phyloP scores from a whole-genome alignment of 129 eudicot species.

The Pittosporum tobira region DNA sequence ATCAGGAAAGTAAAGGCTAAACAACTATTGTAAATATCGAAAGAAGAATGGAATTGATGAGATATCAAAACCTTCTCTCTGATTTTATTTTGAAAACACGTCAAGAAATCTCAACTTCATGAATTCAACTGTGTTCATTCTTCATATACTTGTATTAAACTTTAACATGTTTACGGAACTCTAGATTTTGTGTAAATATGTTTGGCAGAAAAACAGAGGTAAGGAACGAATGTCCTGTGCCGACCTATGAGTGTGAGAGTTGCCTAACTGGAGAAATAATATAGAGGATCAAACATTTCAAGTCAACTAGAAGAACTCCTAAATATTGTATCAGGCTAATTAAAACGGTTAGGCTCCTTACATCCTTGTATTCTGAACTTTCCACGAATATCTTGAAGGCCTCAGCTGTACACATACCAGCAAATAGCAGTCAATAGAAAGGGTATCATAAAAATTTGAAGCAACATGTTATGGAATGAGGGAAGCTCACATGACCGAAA shows the following conservation, averaged over 20 bases:
- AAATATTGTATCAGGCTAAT: slow-evolving; percentile 4
- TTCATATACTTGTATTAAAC: too few relatives aligned
- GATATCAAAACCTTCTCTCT: too few relatives aligned
- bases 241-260: background rate
- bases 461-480: slow-evolving; percentile 2
- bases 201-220: background rate
- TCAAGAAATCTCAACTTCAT: too few relatives aligned
- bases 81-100: too few relatives aligned
- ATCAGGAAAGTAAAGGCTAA: background rate
- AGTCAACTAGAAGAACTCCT: background rate
- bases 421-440: slow-evolving; percentile 10
- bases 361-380: slow-evolving; percentile 72
- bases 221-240: background rate
- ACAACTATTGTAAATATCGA: background rate
- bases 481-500: slow-evolving; percentile 75
- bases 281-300: background rate
- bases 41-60: background rate
- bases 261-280: background rate
- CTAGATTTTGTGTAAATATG: too few relatives aligned
- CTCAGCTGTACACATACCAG: slow-evolving; percentile 49
- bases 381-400: slow-evolving; percentile 72
- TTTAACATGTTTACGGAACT: too few relatives aligned
- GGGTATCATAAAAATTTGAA: background rate
- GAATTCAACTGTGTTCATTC: too few relatives aligned
- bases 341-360: slow-evolving; percentile 22